A percentile compares a stretch with the other conserved stretches of the same genome.
Conservation (phyloP, 495 filamentous ascomycete genomes). For the Parathielavia hyrcaniae region DNA sequence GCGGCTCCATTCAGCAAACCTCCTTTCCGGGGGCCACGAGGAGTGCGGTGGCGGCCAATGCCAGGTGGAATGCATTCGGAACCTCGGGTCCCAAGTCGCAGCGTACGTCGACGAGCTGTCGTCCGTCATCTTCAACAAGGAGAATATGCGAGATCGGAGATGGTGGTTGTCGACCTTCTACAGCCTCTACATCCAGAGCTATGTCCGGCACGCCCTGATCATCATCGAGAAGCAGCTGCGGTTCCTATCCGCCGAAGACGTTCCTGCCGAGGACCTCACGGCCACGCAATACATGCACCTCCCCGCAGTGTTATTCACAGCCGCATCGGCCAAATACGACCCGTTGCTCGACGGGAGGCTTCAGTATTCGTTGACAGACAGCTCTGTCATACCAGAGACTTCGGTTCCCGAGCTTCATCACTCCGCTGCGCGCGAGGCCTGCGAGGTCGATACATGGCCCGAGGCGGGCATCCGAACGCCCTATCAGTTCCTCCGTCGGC, state of each 20-base stretch:
- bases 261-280: conserved; percentile 25
- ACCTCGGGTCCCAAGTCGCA: conserved; percentile 21
- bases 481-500: conserved; percentile 28
- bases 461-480: conserved; percentile 26
- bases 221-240: conserved; percentile 30
- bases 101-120: conserved; percentile 32
- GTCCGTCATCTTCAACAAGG: conserved; percentile 36
- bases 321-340: conserved; percentile 31
- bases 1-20: conserved; percentile 23
- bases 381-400: conserved; percentile 27
- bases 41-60: conserved; percentile 27
- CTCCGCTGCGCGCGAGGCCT: conserved; percentile 24
- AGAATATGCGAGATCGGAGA: conserved; percentile 32
- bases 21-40: conserved; percentile 20
- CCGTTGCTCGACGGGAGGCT: conserved; percentile 27
- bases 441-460: conserved; percentile 30
- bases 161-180: conserved; percentile 38
- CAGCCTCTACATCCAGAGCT: conserved; percentile 35
- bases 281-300: conserved; percentile 30
- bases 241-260: conserved; percentile 23
- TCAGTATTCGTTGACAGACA: conserved; percentile 30
- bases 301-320: conserved; percentile 26
- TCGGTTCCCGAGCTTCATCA: conserved; percentile 28
- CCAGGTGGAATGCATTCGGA: conserved; percentile 31
- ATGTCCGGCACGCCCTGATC: conserved; percentile 31